These are phyloP conservation scores for Neoscytalidium dimidiatum DNA, from an alignment of 2,329 filamentous ascomycete species.

Conservation along the genomic window DNA sequence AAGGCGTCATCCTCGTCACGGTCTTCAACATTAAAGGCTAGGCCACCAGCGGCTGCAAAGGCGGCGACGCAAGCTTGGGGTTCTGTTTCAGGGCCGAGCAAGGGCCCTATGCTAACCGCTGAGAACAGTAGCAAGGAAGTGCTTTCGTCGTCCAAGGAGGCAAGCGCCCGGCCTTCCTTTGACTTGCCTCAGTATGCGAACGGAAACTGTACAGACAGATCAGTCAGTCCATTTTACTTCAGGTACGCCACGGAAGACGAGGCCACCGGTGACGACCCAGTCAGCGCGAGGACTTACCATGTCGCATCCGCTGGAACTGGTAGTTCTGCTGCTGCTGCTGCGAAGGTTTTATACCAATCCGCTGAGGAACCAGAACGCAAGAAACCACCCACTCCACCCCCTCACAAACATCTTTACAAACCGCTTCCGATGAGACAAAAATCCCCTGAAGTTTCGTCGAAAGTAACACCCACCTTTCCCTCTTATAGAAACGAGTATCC, in stretches of 20 bases:
- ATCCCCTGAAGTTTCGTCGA: neutral
- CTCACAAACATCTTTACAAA: slow-evolving; percentile 7
- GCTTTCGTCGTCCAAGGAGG: neutral
- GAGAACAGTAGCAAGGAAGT: slow-evolving; percentile 19
- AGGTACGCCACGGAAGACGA: slow-evolving; percentile 4
- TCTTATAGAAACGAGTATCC: slow-evolving; percentile 56
- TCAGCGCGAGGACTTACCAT: neutral
- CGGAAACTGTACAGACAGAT: neutral
- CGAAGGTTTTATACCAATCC: slow-evolving; percentile 1
- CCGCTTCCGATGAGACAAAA: slow-evolving; percentile 11
- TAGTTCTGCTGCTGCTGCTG: slow-evolving; percentile 1
- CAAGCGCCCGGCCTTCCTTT: neutral
- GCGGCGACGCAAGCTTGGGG: slow-evolving; percentile 66
- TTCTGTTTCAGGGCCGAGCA: slow-evolving; percentile 28
- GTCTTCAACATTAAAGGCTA: slow-evolving; percentile 44
- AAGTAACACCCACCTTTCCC: slow-evolving; percentile 28
- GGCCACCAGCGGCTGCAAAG: slow-evolving; percentile 60
- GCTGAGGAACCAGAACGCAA: neutral
- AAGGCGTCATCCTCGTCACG: slow-evolving; percentile 51
- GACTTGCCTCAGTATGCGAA: neutral
- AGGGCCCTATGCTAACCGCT: slow-evolving; percentile 24
- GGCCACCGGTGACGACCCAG: neutral
- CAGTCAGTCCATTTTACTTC: slow-evolving; percentile 16
- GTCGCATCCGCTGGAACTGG: neutral
- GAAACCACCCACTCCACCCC: slow-evolving; percentile 19